These are phyloP conservation scores for Neurospora hispaniola DNA, from an alignment of 495 filamentous ascomycete species.

Conservation along the genomic window DNA sequence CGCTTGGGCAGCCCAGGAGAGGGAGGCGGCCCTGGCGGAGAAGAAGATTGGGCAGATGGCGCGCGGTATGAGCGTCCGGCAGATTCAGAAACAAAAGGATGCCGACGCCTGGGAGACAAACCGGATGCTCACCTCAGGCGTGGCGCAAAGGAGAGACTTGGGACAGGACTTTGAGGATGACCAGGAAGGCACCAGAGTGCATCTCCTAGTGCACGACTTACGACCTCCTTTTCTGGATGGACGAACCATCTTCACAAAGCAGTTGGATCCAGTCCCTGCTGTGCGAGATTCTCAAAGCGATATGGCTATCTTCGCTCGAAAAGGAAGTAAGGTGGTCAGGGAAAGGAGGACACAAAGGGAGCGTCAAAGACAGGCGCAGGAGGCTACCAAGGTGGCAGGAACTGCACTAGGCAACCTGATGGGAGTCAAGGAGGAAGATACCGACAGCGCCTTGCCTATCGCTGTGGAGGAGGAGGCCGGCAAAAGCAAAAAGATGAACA, in stretches of 20 bases:
- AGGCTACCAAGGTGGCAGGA: constrained; percentile 87
- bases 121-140: constrained; percentile 92
- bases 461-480: constrained; percentile 59
- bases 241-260: constrained; percentile 90
- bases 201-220: constrained; percentile 88
- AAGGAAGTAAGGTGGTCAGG: constrained; percentile 86
- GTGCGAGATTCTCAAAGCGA: constrained; percentile 93
- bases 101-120: constrained; percentile 98
- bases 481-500: constrained; percentile 44
- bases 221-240: constrained; percentile 95
- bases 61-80: constrained; percentile 50
- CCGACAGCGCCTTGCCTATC: constrained; percentile 71
- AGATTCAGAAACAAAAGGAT: constrained; percentile 80
- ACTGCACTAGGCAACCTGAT: constrained; percentile 89
- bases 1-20: constrained; percentile 59
- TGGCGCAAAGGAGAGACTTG: constrained; percentile 79
- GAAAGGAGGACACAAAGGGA: constrained; percentile 88
- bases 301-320: constrained; percentile 96
- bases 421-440: constrained; percentile 90
- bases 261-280: constrained; percentile 89
- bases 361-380: constrained; percentile 87
- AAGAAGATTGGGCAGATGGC: constrained; percentile 58
- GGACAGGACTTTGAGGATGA: constrained; percentile 80
- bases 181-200: constrained; percentile 80
- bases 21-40: constrained; percentile 58